Conservation (phyloP, 495 filamentous ascomycete genomes). For the Penicillium samsonianum region DNA sequence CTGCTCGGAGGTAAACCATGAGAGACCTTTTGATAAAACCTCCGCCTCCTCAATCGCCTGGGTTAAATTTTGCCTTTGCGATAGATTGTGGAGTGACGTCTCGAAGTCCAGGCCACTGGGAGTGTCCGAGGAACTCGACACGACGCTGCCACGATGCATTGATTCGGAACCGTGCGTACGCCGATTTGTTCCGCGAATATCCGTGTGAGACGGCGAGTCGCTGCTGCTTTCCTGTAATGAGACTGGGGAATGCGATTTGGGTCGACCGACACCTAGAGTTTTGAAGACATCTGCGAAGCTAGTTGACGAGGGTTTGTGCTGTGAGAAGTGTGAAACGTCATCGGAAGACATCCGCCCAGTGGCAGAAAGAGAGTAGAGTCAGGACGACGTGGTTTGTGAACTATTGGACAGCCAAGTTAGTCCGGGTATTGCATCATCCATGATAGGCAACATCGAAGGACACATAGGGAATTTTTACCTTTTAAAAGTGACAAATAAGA, state of each 20-base stretch:
- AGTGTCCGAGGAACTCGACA: conserved; percentile 48
- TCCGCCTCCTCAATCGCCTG: conserved; percentile 49
- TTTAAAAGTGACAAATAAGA: conserved; percentile 2
- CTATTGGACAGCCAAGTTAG: conserved; percentile 17
- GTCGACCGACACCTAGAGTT: conserved; percentile 44
- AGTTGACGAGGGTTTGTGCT: conserved; percentile 41
- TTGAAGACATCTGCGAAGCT: conserved; percentile 51
- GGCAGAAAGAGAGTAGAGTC: conserved; percentile 14
- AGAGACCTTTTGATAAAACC: conserved; percentile 32
- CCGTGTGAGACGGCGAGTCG: conserved; percentile 35
- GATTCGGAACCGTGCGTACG: conserved; percentile 38
- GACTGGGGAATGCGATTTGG: conserved; percentile 43
- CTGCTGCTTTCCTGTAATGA: conserved; percentile 38
- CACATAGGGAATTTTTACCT: conserved; percentile 11
- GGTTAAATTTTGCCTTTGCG: conserved; percentile 38
- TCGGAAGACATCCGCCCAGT: conserved; percentile 49
- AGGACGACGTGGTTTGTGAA: neutral
- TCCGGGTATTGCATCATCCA: conserved; percentile 18
- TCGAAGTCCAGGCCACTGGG: conserved; percentile 46
- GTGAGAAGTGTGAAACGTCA: conserved; percentile 43
- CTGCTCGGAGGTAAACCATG: conserved; percentile 45
- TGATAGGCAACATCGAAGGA: neutral
- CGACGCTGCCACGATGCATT: conserved; percentile 50
- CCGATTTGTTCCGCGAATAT: conserved; percentile 35
- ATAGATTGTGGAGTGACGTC: conserved; percentile 34